Evolutionary conservation across 2,329 filamentous ascomycete species (phyloP).

Genomic region (Fusarium sublunatum): DNA sequence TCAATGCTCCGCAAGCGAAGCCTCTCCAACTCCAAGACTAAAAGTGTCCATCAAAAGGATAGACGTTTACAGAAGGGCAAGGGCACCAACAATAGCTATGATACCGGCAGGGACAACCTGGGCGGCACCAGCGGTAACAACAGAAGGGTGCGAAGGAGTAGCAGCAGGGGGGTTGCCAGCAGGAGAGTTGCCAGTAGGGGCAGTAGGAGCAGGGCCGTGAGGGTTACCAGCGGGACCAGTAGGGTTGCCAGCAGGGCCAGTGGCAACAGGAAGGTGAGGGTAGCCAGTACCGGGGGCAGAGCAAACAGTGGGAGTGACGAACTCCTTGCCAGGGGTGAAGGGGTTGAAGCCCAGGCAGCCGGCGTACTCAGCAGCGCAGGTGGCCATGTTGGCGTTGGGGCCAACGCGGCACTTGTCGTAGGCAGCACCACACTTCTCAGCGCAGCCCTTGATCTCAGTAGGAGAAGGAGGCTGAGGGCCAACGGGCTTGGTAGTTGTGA

Average conservation of each 20-base stretch:
- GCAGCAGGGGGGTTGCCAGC: constrained; percentile 1
- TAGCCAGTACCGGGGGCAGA: constrained; percentile 10
- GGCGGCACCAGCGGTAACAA: constrained; percentile 37
- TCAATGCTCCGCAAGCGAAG: background rate
- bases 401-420: constrained; percentile 31
- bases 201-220: background rate
- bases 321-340: constrained; percentile 12
- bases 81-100: constrained; percentile 42
- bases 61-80: constrained; percentile 42
- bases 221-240: constrained; percentile 2
- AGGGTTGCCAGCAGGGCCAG: background rate
- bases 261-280: constrained; percentile 2
- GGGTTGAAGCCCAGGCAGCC: constrained; percentile 41
- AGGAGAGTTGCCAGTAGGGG: background rate
- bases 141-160: constrained; percentile 10
- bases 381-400: constrained; percentile 31
- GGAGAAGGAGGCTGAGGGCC: constrained; percentile 41
- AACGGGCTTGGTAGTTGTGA: constrained; percentile 18
- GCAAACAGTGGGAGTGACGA: constrained; percentile 38
- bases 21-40: background rate
- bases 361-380: constrained; percentile 38
- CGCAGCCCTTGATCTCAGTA: constrained; percentile 22
- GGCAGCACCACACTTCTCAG: constrained; percentile 19
- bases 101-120: constrained; percentile 38
- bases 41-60: background rate